Evolutionary conservation across 352 stramenopile species (phyloP), one percentile per base, ranked within the genome.

Genomic region (Pelagophyceae sp.): DNA sequence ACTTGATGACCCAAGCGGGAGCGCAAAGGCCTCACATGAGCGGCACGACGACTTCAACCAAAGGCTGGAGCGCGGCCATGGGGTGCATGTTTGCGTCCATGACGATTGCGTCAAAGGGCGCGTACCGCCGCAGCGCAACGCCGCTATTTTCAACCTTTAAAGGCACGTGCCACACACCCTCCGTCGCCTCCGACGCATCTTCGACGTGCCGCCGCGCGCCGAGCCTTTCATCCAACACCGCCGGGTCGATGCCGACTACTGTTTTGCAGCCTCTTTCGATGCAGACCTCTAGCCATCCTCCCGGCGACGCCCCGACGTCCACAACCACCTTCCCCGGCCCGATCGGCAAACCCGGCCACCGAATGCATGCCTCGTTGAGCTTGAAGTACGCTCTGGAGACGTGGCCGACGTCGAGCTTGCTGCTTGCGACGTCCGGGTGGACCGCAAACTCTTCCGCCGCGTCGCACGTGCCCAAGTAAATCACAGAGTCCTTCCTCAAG

Each of bases 1-100:
- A n/a, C n/a, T n/a, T n/a, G n/a, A n/a, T n/a, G n/a, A n/a, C n/a
- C n/a, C n/a, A n/a, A n/a, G n/a, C n/a, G n/a, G n/a, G n/a, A n/a
- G n/a, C n/a, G n/a, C n/a, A n/a, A n/a, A n/a, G n/a, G n/a, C n/a
- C n/a, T 31, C 23, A 1, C 2, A 74, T 33, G 33, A 35, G 27
- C 5, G 67, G 35, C 2, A 31, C 0, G 35, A 74, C 35, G 67
- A 20, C 11, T 27, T 6, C 6, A 0, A 17, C 20, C 2, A 74
- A 23, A 23, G 17, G 20, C 20, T 37, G 67, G 6, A 51, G 1
- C 35, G 38, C 38, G 17, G 11, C 25, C 35, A 25, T 37, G 15
- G 67, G 67, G 67, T 74, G 67, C 35, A 20, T 25, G 67, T 74
- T 74, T 23, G 67, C 67, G 38, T 74, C 67, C 35, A 33, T 60